phyloP scores from a whole-genome alignment of 1,139 yeast species.

The Suhomyces ambrosiae region DNA sequence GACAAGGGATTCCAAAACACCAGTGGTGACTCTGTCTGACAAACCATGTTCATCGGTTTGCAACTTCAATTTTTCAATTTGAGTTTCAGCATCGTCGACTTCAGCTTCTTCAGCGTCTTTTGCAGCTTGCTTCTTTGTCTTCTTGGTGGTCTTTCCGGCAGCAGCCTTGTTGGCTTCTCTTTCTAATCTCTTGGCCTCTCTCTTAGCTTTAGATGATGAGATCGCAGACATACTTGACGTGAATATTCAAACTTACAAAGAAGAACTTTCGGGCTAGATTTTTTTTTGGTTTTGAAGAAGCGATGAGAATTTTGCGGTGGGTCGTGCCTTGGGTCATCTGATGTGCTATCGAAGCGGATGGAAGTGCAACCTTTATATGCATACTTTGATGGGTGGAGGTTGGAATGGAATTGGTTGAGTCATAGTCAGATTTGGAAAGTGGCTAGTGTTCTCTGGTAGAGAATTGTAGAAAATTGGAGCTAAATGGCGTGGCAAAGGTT shows the following conservation, averaged over 20 bases:
- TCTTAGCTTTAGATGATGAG: slow-evolving; percentile 94
- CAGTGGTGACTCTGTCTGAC: slow-evolving; percentile 97
- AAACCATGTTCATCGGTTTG: slow-evolving; percentile 93
- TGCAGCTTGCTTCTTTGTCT: slow-evolving; percentile 56
- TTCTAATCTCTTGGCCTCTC: slow-evolving; percentile 80
- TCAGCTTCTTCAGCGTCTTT: slow-evolving; percentile 61
- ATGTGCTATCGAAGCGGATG: neutral
- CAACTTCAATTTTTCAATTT: slow-evolving; percentile 81
- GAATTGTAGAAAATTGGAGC: no score
- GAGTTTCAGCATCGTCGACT: slow-evolving; percentile 68
- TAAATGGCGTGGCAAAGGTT: no score
- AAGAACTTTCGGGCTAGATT: slow-evolving; percentile 1
- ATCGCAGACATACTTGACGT: slow-evolving; percentile 46
- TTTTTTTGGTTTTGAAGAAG: slow-evolving; percentile 8
- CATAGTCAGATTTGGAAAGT: no score
- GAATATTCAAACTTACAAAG: slow-evolving; percentile 1
- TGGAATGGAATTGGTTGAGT: no score
- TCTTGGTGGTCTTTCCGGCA: slow-evolving; percentile 70
- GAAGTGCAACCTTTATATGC: slow-evolving; percentile 1
- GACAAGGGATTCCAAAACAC: slow-evolving; percentile 85
- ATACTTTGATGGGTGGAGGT: no score
- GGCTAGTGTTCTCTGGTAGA: no score
- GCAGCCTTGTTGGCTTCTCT: slow-evolving; percentile 69
- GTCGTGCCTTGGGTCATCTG: no score
- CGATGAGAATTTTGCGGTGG: slow-evolving; percentile 16